Evolutionary conservation across 2,329 filamentous ascomycete species (phyloP).

Genomic region (Catunica adiposa): DNA sequence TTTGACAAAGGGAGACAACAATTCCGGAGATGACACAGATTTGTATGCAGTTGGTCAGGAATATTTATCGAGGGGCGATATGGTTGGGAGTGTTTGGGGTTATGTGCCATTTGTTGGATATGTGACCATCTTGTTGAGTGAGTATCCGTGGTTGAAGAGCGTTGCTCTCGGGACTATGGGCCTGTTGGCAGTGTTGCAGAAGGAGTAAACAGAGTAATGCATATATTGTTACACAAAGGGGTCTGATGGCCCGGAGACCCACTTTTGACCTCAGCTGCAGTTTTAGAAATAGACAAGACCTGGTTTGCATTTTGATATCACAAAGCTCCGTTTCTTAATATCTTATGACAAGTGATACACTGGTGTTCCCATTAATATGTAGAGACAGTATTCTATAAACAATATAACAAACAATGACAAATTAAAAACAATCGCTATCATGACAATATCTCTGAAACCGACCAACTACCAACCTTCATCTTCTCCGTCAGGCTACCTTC

Average conservation of each 20-base stretch:
- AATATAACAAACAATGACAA: not conserved
- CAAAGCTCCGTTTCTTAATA: too few species aligned
- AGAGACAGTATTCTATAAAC: not conserved
- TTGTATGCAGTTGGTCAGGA: conserved; percentile 69
- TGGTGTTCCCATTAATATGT: too few species aligned
- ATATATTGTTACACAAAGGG: not conserved
- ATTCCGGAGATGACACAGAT: conserved; percentile 81
- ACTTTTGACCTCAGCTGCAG: too few species aligned
- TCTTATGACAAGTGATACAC: too few species aligned
- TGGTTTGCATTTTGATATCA: not conserved
- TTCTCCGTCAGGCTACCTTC: not conserved
- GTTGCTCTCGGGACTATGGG: conserved; percentile 93
- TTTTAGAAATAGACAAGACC: not conserved
- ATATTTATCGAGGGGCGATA: conserved; percentile 72
- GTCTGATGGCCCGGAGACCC: too few species aligned
- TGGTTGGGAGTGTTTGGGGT: conserved; percentile 80
- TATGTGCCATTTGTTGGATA: conserved; percentile 95
- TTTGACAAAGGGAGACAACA: conserved; percentile 96
- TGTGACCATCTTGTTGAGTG: conserved; percentile 86
- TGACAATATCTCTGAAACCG: not conserved
- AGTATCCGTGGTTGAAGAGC: conserved; percentile 94
- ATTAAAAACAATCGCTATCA: not conserved
- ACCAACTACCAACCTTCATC: not conserved
- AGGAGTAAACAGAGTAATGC: conserved; percentile 45
- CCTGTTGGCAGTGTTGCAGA: conserved; percentile 75